phyloP scores from a whole-genome alignment of 176 grass and related monocot genomes.

The Rhipidocladum racemiflorum region DNA sequence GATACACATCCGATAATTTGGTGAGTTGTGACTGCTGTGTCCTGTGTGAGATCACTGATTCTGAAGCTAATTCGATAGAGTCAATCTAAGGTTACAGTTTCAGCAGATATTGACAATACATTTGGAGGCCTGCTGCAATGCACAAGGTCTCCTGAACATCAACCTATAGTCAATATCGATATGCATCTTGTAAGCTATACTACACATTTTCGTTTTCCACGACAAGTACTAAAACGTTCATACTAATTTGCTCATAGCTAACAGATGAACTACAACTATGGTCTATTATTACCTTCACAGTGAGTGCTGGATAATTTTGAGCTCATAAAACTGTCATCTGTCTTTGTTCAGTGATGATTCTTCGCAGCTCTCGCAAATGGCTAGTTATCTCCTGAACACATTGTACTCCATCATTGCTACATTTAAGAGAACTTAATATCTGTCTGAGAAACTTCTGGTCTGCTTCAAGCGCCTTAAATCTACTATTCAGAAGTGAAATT shows the following conservation, averaged over 20 bases:
- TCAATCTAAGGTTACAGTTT: constrained; percentile 4
- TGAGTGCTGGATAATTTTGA: constrained; percentile 18
- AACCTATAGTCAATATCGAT: neutral
- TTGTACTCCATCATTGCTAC: constrained; percentile 41
- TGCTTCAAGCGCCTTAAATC: constrained; percentile 60
- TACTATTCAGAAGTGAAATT: constrained; percentile 49
- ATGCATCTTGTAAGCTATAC: neutral
- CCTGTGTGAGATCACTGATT: neutral
- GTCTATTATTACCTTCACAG: constrained; percentile 37
- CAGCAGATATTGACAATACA: neutral
- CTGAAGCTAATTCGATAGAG: neutral
- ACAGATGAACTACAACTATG: constrained; percentile 1
- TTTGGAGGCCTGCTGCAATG: neutral
- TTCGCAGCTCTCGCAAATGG: constrained; percentile 56
- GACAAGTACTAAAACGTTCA: neutral
- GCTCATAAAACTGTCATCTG: constrained; percentile 23
- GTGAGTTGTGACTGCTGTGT: neutral
- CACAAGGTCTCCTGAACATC: neutral
- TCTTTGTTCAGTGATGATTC: constrained; percentile 43
- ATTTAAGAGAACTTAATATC: constrained; percentile 54
- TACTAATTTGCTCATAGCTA: neutral
- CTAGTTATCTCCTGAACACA: constrained; percentile 59
- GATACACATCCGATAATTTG: neutral
- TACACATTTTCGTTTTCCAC: constrained; percentile 7
- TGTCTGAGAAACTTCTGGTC: constrained; percentile 61